A percentile compares a stretch with the other conserved stretches of the same genome.
Conservation (phyloP, 139 green algal genomes). For the Spirogloea muscicola region DNA sequence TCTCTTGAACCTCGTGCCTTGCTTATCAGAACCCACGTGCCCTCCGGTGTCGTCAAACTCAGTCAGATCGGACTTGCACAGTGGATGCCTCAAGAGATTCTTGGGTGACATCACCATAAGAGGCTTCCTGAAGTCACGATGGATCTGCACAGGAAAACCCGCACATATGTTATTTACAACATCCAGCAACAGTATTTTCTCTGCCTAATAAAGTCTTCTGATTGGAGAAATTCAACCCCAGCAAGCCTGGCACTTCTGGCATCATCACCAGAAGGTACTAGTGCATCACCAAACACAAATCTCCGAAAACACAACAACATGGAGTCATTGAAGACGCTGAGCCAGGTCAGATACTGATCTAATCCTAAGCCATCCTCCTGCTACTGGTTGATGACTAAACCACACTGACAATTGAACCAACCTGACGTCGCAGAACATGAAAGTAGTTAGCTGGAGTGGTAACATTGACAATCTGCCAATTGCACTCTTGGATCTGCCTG, state of each 20-base stretch:
- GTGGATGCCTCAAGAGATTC: slow-evolving; percentile 89
- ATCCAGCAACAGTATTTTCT: not conserved
- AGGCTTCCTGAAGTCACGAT: slow-evolving; percentile 96
- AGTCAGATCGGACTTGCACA: slow-evolving; percentile 68
- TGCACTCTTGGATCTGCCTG: slow-evolving; percentile 72
- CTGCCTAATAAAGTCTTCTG: no score
- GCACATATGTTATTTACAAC: not conserved
- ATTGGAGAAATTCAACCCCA: no score
- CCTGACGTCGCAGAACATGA: slow-evolving; percentile 78
- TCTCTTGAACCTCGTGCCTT: slow-evolving; percentile 93
- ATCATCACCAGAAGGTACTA: no score
- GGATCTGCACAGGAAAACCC: slow-evolving; percentile 61
- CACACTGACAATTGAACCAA: no score
- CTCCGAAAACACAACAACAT: no score
- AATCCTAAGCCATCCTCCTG: no score
- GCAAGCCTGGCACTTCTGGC: no score
- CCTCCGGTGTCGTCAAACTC: slow-evolving; percentile 85
- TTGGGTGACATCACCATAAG: slow-evolving; percentile 92
- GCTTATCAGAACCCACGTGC: slow-evolving; percentile 23
- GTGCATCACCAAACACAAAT: no score
- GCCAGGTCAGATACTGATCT: no score
- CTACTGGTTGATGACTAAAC: no score
- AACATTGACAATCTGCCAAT: slow-evolving; percentile 93
- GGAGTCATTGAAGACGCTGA: no score
- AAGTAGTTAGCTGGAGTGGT: slow-evolving; percentile 99